Conservation (phyloP, 139 green algal species). For the Micractinium sp. region DNA sequence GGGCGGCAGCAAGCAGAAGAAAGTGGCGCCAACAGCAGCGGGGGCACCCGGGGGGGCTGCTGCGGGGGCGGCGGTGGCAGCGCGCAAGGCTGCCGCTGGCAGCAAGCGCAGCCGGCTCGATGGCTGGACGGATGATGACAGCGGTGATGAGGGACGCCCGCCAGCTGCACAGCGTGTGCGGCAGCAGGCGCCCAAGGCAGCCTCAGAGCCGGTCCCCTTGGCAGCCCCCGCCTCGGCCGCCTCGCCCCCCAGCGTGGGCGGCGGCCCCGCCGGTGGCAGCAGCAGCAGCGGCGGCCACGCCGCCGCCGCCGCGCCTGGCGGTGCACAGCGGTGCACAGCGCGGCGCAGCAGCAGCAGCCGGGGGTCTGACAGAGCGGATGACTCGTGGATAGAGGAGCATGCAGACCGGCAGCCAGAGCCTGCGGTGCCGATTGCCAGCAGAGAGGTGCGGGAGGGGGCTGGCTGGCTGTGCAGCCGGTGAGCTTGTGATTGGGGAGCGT, state of each 20-base stretch:
- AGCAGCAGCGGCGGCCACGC: background rate
- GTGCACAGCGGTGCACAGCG: background rate
- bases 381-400: conserved; percentile 36
- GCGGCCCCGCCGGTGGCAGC: conserved; percentile 1
- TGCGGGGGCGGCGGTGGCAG: background rate
- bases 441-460: background rate
- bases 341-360: conserved; percentile 30
- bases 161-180: background rate
- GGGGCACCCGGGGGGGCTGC: no score
- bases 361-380: conserved; percentile 23
- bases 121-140: conserved; percentile 29
- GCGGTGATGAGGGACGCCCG: background rate
- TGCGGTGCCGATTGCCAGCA: conserved; percentile 25
- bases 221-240: background rate
- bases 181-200: background rate
- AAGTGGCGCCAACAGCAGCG: background rate
- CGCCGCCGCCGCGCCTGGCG: background rate
- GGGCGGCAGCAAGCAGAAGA: no score
- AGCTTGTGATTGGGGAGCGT: no score
- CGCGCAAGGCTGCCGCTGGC: background rate
- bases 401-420: conserved; percentile 25
- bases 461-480: no score
- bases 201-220: background rate
- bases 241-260: conserved; percentile 6
- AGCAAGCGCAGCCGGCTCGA: background rate